Percentiles rank a stretch among this genome's conserved stretches.
These are phyloP conservation scores for Lactarius indigo DNA, from an alignment of 768 basidiomycete species.

Conservation along the genomic window DNA sequence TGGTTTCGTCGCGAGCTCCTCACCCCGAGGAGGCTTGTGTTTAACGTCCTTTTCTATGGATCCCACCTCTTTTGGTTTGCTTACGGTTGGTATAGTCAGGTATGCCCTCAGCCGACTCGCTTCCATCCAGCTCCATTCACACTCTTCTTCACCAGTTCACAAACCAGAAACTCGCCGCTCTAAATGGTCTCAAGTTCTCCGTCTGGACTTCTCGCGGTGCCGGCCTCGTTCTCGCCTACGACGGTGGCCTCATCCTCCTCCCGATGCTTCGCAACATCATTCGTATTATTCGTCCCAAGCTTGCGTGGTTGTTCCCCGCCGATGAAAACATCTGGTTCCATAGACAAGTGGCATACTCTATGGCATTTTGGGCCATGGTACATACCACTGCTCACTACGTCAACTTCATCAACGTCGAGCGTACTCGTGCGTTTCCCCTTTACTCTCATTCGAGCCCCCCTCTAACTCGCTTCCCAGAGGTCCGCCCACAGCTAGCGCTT, in stretches of 20 bases:
- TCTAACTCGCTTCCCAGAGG: slow-evolving; percentile 46
- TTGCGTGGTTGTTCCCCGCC: slow-evolving; percentile 83
- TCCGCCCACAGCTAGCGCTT: slow-evolving; percentile 71
- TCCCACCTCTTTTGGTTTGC: slow-evolving; percentile 69
- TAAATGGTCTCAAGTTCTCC: slow-evolving; percentile 78
- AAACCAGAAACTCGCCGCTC: slow-evolving; percentile 60
- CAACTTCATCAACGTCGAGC: slow-evolving; percentile 91
- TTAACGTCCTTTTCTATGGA: slow-evolving; percentile 80
- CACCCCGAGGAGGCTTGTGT: slow-evolving; percentile 55
- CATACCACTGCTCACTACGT: slow-evolving; percentile 93
- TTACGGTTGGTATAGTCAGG: slow-evolving; percentile 90
- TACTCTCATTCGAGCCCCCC: slow-evolving; percentile 1
- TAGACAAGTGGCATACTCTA: slow-evolving; percentile 88
- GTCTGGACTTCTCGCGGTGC: slow-evolving; percentile 92
- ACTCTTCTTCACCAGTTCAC: slow-evolving; percentile 41
- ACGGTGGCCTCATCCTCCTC: slow-evolving; percentile 81
- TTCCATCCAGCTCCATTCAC: not conserved
- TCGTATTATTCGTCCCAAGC: slow-evolving; percentile 73
- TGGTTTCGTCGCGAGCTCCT: slow-evolving; percentile 77
- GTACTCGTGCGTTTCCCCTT: slow-evolving; percentile 56
- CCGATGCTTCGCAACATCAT: slow-evolving; percentile 90
- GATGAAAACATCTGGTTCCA: slow-evolving; percentile 98
- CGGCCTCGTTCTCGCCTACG: slow-evolving; percentile 83
- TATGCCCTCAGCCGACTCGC: slow-evolving; percentile 30
- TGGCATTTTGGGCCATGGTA: slow-evolving; percentile 90